phyloP scores from a whole-genome alignment of 371 early-diverging fungal genomes.

The Basidiobolus meristosporus region DNA sequence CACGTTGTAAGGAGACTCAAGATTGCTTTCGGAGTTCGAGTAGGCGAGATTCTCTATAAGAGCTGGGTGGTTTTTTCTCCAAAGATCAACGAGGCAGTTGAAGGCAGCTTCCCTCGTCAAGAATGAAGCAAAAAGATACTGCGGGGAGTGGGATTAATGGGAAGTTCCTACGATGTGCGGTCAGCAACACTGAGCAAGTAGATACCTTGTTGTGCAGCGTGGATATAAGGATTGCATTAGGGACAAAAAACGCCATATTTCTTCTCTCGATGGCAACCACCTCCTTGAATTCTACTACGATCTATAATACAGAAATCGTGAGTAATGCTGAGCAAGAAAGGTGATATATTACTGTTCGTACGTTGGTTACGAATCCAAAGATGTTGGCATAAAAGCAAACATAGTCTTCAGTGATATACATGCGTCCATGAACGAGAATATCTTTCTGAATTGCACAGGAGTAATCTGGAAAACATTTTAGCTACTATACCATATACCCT shows the following conservation, averaged over 20 bases:
- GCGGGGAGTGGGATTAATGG: too few relatives aligned
- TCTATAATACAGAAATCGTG: too few relatives aligned
- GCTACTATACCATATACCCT: background rate
- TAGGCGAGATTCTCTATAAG: too few relatives aligned
- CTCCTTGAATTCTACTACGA: constrained; percentile 62
- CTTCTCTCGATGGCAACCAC: constrained; percentile 65
- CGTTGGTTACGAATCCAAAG: constrained; percentile 87
- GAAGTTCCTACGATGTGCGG: too few relatives aligned
- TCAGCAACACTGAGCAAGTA: too few relatives aligned
- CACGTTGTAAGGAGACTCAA: too few relatives aligned
- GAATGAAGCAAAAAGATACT: too few relatives aligned
- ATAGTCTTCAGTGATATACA: constrained; percentile 75
- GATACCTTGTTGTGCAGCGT: too few relatives aligned
- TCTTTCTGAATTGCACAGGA: constrained; percentile 85
- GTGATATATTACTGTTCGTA: too few relatives aligned
- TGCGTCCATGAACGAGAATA: constrained; percentile 75
- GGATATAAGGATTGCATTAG: constrained; percentile 77
- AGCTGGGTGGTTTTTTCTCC: constrained; percentile 17
- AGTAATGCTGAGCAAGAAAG: too few relatives aligned
- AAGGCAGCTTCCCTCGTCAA: constrained; percentile 60
- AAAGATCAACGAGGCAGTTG: constrained; percentile 44
- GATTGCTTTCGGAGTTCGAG: too few relatives aligned
- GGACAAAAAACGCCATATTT: constrained; percentile 62
- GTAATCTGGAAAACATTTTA: constrained; percentile 29
- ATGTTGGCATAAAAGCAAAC: constrained; percentile 90